phyloP scores from a whole-genome alignment of 2,329 filamentous ascomycete genomes.

The Teratosphaeria destructans region DNA sequence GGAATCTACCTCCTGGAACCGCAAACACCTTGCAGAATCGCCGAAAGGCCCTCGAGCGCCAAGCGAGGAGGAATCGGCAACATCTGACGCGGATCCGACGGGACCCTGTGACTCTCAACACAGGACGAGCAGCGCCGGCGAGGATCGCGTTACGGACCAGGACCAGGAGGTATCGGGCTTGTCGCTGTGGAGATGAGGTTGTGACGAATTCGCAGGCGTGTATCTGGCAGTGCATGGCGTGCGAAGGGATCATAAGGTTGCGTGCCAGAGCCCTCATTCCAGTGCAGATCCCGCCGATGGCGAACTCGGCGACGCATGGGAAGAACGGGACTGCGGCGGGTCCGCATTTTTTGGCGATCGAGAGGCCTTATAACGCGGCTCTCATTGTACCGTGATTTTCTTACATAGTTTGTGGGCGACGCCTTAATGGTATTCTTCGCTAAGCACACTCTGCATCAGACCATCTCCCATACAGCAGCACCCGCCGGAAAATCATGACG shows the following conservation, averaged over 20 bases:
- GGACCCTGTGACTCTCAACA: not conserved
- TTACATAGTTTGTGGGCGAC: not conserved
- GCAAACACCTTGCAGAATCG: not conserved
- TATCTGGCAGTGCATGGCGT: not conserved
- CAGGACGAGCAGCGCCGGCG: not conserved
- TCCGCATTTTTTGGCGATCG: not conserved
- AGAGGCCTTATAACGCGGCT: not conserved
- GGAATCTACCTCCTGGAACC: not conserved
- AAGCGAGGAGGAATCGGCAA: not conserved
- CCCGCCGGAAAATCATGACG: not conserved
- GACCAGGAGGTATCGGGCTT: constrained; percentile 5
- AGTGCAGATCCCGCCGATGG: not conserved
- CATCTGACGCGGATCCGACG: not conserved
- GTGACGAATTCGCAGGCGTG: not conserved
- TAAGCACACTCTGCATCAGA: not conserved
- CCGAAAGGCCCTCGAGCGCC: not conserved
- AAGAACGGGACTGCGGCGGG: not conserved
- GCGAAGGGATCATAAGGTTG: not conserved
- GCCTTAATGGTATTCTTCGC: not conserved
- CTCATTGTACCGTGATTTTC: not conserved
- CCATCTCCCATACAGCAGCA: not conserved
- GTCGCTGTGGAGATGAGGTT: constrained; percentile 3
- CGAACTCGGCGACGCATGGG: not conserved
- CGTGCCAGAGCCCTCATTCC: not conserved
- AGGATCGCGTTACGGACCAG: not conserved